A percentile compares a stretch with the other conserved stretches of the same genome.
Conservation (phyloP, 2,329 filamentous ascomycete species). For the Ophiocordyceps camponoti-rufipedis region DNA sequence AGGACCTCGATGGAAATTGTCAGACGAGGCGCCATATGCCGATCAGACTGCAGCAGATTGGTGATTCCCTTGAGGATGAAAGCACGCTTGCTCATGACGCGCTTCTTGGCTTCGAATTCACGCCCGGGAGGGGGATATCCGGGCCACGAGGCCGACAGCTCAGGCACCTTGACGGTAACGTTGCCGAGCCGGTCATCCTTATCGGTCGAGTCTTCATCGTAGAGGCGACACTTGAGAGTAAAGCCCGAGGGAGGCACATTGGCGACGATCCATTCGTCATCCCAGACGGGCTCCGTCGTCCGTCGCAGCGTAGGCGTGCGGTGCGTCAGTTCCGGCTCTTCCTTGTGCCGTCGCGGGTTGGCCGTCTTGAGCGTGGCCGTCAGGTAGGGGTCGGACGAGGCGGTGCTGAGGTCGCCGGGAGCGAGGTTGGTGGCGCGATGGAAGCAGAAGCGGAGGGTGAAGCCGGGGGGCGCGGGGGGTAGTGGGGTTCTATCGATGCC, state of each 20-base stretch:
- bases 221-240: constrained; percentile 66
- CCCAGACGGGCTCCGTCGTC: constrained; percentile 61
- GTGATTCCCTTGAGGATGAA: constrained; percentile 56
- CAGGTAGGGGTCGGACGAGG: constrained; percentile 72
- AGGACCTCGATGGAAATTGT: constrained; percentile 62
- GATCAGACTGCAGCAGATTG: constrained; percentile 38
- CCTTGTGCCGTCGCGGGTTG: constrained; percentile 62
- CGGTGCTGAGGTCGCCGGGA: constrained; percentile 57
- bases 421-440: constrained; percentile 68
- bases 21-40: constrained; percentile 52
- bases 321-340: constrained; percentile 58
- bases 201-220: constrained; percentile 78
- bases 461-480: constrained; percentile 56
- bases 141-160: constrained; percentile 46
- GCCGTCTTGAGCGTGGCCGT: constrained; percentile 54
- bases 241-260: constrained; percentile 73
- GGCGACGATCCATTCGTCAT: constrained; percentile 72
- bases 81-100: constrained; percentile 71
- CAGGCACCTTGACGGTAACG: constrained; percentile 49
- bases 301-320: constrained; percentile 61
- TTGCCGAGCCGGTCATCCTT: constrained; percentile 79
- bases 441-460: constrained; percentile 72
- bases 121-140: constrained; percentile 43
- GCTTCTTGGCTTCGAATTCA: constrained; percentile 59
- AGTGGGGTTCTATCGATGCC: constrained; percentile 69